phyloP scores from a whole-genome alignment of 352 stramenopile species.

The Phytophthora litchii region DNA sequence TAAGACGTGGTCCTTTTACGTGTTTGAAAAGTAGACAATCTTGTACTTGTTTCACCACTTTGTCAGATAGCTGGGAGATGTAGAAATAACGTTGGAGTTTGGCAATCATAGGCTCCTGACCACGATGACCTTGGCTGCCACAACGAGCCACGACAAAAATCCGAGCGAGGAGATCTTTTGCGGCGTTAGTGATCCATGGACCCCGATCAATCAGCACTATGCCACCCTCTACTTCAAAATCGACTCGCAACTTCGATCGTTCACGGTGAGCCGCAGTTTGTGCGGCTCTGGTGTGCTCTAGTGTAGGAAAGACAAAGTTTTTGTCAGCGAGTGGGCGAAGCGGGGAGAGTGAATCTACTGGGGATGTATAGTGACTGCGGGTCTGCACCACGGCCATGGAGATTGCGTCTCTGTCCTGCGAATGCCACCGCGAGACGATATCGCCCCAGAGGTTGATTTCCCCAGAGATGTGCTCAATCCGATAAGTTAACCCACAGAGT shows the following conservation, averaged over 20 bases:
- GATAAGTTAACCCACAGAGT: background rate
- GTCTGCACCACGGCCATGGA: background rate
- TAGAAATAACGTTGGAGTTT: background rate
- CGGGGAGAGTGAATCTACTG: background rate
- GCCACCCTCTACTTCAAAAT: background rate
- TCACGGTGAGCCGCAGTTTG: too few species aligned
- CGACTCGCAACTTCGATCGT: too few species aligned
- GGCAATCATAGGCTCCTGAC: constrained; percentile 2
- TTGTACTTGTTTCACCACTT: constrained; percentile 1
- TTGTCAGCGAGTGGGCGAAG: background rate
- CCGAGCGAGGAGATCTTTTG: background rate
- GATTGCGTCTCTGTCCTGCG: background rate
- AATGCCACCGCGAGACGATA: background rate
- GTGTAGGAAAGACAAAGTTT: background rate
- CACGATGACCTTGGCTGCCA: constrained; percentile 9
- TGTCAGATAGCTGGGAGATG: background rate
- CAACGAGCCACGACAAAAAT: background rate
- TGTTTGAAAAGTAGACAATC: constrained; percentile 19
- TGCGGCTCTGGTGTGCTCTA: too few species aligned
- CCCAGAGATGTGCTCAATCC: background rate
- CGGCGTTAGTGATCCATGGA: background rate
- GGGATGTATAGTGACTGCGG: background rate
- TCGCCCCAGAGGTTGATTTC: background rate
- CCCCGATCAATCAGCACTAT: background rate
- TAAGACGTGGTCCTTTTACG: constrained; percentile 1